These are phyloP conservation scores for Cicer chorassanicum DNA, from an alignment of 306 rosid species.

Conservation along the genomic window DNA sequence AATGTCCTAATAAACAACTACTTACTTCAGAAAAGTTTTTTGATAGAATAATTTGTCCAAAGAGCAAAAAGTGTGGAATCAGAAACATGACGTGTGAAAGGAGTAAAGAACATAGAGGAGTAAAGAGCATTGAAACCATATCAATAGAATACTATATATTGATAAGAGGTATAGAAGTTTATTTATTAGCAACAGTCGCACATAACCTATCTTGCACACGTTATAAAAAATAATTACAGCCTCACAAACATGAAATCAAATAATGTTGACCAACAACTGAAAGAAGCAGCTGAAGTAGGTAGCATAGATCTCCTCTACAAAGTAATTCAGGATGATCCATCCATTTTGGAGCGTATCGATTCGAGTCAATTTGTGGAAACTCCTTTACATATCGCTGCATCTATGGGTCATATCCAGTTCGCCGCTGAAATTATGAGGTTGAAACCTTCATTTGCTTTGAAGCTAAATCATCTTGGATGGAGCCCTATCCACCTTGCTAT, in stretches of 20 bases:
- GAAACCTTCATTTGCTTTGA: neutral
- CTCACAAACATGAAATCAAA: neutral
- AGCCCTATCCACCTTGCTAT: neutral
- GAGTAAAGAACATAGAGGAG: too few species aligned
- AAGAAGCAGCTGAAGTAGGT: neutral
- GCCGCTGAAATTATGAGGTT: neutral
- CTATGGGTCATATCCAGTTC: neutral
- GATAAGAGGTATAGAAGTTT: too few species aligned
- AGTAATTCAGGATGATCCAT: neutral
- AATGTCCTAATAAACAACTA: too few species aligned
- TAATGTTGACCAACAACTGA: neutral
- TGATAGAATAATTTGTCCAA: too few species aligned
- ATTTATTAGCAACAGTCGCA: too few species aligned
- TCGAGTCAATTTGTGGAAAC: neutral
- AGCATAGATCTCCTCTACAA: neutral
- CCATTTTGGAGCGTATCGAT: neutral
- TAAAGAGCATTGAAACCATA: too few species aligned
- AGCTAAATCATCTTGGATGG: neutral
- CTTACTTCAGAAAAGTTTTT: too few species aligned
- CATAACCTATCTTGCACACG: too few species aligned
- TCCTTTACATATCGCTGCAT: neutral
- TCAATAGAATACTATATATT: too few species aligned
- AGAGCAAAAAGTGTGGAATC: too few species aligned
- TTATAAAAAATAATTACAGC: too few species aligned
- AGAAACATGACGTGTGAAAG: too few species aligned